Percentiles rank a stretch among this genome's conserved stretches.
Conservation (phyloP, 805 yeast genomes). For the Zygosaccharomyces pseudorouxii region DNA sequence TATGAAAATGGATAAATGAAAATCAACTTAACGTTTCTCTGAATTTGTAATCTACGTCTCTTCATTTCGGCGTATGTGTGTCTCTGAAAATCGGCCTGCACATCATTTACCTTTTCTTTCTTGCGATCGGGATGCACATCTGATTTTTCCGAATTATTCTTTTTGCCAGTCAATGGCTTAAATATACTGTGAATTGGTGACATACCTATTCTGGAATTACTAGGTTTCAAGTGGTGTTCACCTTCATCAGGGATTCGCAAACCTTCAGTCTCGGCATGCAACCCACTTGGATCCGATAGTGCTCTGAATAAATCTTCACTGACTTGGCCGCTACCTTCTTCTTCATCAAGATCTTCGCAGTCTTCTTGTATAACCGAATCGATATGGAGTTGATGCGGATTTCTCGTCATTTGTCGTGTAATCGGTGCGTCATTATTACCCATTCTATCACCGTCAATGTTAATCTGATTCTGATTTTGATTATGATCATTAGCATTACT, state of each 20-base stretch:
- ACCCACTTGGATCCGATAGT: not conserved
- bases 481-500: not conserved
- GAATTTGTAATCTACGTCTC: constrained; percentile 58
- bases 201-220: not conserved
- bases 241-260: not conserved
- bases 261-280: not conserved
- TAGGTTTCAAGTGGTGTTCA: not conserved
- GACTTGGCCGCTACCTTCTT: not conserved
- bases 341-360: not conserved
- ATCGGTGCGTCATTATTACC: not conserved
- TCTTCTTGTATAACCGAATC: not conserved
- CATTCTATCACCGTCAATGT: not conserved
- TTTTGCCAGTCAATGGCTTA: not conserved
- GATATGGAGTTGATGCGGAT: not conserved
- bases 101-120: constrained; percentile 9
- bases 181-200: constrained; percentile 1
- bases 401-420: not conserved
- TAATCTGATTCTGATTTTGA: not conserved
- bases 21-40: constrained; percentile 72
- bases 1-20: constrained; percentile 84
- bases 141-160: not conserved
- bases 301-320: not conserved
- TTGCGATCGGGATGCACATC: not conserved
- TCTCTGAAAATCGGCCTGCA: constrained; percentile 44
- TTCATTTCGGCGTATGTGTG: constrained; percentile 60